phyloP scores from a whole-genome alignment of 2,329 filamentous ascomycete genomes.

The Fusarium clavum region DNA sequence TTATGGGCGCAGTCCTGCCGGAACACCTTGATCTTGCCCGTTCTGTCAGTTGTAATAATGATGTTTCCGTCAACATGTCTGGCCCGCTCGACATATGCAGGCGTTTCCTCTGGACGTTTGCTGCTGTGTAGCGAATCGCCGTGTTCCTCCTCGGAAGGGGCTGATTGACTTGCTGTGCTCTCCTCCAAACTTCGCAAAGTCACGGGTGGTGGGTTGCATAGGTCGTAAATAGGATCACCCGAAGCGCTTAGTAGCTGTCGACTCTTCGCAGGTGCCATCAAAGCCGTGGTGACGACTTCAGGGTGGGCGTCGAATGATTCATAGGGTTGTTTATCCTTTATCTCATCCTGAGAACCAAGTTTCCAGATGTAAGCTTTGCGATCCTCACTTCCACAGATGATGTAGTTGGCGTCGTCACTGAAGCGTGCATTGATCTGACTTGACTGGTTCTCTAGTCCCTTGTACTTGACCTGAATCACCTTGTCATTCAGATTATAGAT shows the following conservation, averaged over 20 bases:
- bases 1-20: constrained; percentile 90
- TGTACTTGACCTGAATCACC: constrained; percentile 86
- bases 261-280: constrained; percentile 84
- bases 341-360: constrained; percentile 63
- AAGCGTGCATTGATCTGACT: constrained; percentile 92
- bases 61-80: constrained; percentile 87
- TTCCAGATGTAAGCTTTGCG: constrained; percentile 92
- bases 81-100: constrained; percentile 80
- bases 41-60: constrained; percentile 89
- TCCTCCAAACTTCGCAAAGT: constrained; percentile 82
- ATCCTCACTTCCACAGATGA: constrained; percentile 95
- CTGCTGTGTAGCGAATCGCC: constrained; percentile 47
- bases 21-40: constrained; percentile 92
- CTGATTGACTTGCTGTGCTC: constrained; percentile 57
- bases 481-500: constrained; percentile 91
- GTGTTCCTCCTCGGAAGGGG: constrained; percentile 53
- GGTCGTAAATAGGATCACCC: constrained; percentile 92
- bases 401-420: constrained; percentile 85
- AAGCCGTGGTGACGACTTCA: constrained; percentile 87
- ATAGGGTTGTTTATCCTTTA: constrained; percentile 82
- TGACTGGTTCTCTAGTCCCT: constrained; percentile 88
- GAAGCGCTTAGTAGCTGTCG: constrained; percentile 82
- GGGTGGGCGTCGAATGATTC: constrained; percentile 94
- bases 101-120: constrained; percentile 73
- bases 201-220: constrained; percentile 94